phyloP scores from a whole-genome alignment of 805 yeast genomes.

The Ogataea trehaloabstinens region DNA sequence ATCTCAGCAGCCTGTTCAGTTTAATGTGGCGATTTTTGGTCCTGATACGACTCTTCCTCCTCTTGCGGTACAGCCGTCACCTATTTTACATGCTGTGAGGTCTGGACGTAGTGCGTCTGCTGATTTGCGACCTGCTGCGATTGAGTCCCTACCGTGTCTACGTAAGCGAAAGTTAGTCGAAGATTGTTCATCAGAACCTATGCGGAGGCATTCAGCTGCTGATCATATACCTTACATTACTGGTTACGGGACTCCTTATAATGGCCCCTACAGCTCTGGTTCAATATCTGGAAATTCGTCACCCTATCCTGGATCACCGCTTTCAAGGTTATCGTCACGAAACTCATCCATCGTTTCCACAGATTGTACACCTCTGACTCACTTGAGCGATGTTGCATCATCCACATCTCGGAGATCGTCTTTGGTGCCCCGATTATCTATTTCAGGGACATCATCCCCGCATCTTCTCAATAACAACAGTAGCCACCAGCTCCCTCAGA shows the following conservation, averaged over 20 bases:
- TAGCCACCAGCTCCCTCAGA: conserved; percentile 8
- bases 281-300: conserved; percentile 17
- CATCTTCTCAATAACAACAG: conserved; percentile 15
- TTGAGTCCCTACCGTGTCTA: conserved; percentile 18
- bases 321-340: conserved; percentile 31
- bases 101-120: conserved; percentile 24
- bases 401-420: conserved; percentile 29
- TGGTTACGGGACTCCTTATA: not conserved
- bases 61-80: conserved; percentile 9
- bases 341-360: conserved; percentile 31
- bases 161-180: conserved; percentile 28
- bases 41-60: conserved; percentile 3
- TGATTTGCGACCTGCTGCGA: conserved; percentile 17
- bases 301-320: conserved; percentile 29
- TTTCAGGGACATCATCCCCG: conserved; percentile 26
- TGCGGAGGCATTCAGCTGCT: conserved; percentile 34
- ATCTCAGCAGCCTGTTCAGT: conserved; percentile 8
- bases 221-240: conserved; percentile 11
- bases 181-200: conserved; percentile 21
- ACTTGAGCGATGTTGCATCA: conserved; percentile 21
- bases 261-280: not conserved
- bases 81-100: conserved; percentile 16
- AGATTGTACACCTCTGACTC: conserved; percentile 29
- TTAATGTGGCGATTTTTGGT: conserved; percentile 21
- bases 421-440: conserved; percentile 24